Percentiles rank a stretch among this genome's conserved stretches.
phyloP scores from a whole-genome alignment of 371 early-diverging fungal genomes.

The Chytridiales sp. region DNA sequence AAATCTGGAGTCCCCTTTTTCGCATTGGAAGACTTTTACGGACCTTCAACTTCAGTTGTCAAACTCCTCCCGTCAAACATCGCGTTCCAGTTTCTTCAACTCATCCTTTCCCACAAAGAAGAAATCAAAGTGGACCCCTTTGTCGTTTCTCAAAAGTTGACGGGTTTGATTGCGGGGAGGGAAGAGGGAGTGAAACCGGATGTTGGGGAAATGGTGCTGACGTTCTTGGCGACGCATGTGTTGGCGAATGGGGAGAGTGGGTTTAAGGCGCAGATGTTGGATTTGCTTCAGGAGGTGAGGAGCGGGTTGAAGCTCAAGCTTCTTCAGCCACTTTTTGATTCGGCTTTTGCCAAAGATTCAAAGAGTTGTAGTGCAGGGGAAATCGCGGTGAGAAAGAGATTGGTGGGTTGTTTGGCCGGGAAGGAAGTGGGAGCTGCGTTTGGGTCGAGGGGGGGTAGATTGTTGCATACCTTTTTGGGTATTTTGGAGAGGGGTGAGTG shows the following conservation, averaged over 20 bases:
- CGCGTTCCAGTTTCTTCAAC: neutral
- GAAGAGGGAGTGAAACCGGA: neutral
- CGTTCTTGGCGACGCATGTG: constrained; percentile 71
- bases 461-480: constrained; percentile 11
- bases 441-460: constrained; percentile 19
- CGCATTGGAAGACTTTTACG: constrained; percentile 15
- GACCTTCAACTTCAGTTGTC: too few species aligned
- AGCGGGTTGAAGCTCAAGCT: constrained; percentile 62
- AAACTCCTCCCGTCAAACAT: too few species aligned
- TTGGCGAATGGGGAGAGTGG: constrained; percentile 47
- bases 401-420: constrained; percentile 27
- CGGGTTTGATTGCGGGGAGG: neutral
- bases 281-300: constrained; percentile 53
- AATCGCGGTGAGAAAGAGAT: too few species aligned
- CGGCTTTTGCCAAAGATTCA: constrained; percentile 8
- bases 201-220: constrained; percentile 47
- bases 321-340: constrained; percentile 65
- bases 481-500: constrained; percentile 8
- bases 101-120: constrained; percentile 1
- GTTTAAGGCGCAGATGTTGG: constrained; percentile 57
- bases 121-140: neutral
- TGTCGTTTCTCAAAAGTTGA: neutral
- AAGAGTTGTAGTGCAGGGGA: too few species aligned
- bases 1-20: constrained; percentile 9
- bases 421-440: constrained; percentile 41